These are phyloP conservation scores for Fusarium siculi DNA, from an alignment of 2,329 filamentous ascomycete species.

Conservation along the genomic window DNA sequence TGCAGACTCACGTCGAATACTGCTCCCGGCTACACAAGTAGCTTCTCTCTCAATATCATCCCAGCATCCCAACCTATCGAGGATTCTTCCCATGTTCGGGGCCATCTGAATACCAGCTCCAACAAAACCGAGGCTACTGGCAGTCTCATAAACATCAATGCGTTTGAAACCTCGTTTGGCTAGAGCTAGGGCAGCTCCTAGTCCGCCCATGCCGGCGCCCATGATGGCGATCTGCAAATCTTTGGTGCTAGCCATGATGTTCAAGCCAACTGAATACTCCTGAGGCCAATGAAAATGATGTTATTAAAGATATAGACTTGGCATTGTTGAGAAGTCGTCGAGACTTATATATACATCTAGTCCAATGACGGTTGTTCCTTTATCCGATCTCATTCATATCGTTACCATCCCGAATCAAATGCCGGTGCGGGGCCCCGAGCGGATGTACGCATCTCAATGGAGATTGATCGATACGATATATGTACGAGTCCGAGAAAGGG, in stretches of 20 bases:
- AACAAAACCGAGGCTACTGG: conserved; percentile 55
- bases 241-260: conserved; percentile 30
- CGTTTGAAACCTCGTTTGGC: conserved; percentile 44
- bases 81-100: conserved; percentile 82
- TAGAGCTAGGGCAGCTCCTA: conserved; percentile 53
- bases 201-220: conserved; percentile 52
- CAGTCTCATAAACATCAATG: conserved; percentile 43
- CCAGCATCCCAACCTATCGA: conserved; percentile 80
- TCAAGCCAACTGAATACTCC: too few relatives aligned
- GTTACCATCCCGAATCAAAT: conserved; percentile 33
- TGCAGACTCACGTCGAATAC: conserved; percentile 41
- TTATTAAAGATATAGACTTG: not conserved
- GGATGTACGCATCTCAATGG: conserved; percentile 20
- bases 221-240: conserved; percentile 41
- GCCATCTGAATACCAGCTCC: conserved; percentile 87
- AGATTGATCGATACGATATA: not conserved
- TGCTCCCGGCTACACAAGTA: conserved; percentile 44
- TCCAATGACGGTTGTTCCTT: conserved; percentile 21
- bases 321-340: not conserved
- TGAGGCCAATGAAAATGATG: not conserved
- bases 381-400: conserved; percentile 23
- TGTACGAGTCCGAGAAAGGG: not conserved
- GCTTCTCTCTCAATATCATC: conserved; percentile 60
- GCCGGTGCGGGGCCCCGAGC: conserved; percentile 32
- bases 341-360: not conserved